These are phyloP conservation scores for Gymnopilus dilepis DNA, from an alignment of 768 basidiomycete genomes.

Conservation along the genomic window DNA sequence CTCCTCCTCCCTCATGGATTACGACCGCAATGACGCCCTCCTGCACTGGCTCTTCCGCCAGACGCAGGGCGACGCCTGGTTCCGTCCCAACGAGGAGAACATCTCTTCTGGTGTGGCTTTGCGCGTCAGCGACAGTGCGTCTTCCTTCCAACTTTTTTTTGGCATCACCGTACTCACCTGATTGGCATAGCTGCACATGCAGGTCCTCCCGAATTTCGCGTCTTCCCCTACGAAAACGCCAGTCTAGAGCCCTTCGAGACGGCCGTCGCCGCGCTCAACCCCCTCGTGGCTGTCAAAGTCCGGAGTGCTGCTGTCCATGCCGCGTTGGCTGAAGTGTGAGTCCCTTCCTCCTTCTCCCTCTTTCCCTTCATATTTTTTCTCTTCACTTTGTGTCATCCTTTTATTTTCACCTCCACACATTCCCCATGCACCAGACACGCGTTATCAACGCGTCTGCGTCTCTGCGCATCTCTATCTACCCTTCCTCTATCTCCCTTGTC, in stretches of 20 bases:
- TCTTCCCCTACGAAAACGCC: constrained; percentile 83
- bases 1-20: constrained; percentile 52
- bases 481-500: not conserved
- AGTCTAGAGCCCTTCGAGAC: constrained; percentile 78
- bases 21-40: constrained; percentile 81
- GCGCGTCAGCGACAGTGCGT: constrained; percentile 47
- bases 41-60: constrained; percentile 80
- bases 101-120: constrained; percentile 78
- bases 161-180: not conserved
- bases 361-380: constrained; percentile 4
- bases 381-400: not conserved
- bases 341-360: constrained; percentile 33
- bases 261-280: constrained; percentile 72
- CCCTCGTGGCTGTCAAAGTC: constrained; percentile 84
- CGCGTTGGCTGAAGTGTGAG: constrained; percentile 71
- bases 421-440: constrained; percentile 8
- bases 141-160: constrained; percentile 31
- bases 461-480: not conserved
- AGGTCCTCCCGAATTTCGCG: constrained; percentile 60
- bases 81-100: constrained; percentile 76
- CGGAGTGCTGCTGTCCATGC: constrained; percentile 80
- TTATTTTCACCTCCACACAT: constrained; percentile 1
- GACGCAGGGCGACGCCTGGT: constrained; percentile 86
- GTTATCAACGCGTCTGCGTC: not conserved
- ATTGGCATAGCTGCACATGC: constrained; percentile 19